Conservation (phyloP, 2,329 filamentous ascomycete genomes). For the Chrysosphaeria jannelii region DNA sequence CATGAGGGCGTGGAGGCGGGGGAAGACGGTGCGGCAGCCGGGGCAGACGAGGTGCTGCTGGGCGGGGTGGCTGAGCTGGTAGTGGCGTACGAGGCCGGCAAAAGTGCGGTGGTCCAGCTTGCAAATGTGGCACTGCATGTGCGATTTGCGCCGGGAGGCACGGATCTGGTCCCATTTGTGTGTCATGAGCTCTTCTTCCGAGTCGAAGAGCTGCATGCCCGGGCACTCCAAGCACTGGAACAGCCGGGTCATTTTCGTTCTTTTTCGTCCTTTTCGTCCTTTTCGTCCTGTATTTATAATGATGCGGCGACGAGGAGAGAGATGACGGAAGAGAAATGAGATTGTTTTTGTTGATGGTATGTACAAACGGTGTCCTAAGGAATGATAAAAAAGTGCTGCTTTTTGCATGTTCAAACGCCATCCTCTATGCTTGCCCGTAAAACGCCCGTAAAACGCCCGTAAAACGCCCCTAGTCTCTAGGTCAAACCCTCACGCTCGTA, state of each 20-base stretch:
- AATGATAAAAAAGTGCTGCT: too few species aligned
- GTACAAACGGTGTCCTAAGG: too few species aligned
- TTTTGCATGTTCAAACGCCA: too few species aligned
- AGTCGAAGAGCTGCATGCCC: conserved; percentile 4
- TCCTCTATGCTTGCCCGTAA: too few species aligned
- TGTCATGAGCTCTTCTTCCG: conserved; percentile 5
- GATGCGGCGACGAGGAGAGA: too few species aligned
- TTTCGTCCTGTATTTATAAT: conserved; percentile 12
- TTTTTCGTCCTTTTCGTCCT: background rate
- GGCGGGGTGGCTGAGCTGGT: conserved; percentile 11
- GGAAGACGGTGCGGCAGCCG: conserved; percentile 13
- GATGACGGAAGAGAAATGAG: too few species aligned
- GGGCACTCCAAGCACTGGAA: conserved; percentile 5
- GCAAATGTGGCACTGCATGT: conserved; percentile 12
- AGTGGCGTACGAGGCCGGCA: conserved; percentile 9
- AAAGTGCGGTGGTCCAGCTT: conserved; percentile 10
- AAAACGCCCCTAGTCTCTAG: too few species aligned
- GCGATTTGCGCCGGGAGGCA: conserved; percentile 5
- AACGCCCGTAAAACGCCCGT: too few species aligned
- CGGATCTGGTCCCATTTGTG: conserved; percentile 8
- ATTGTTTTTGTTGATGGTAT: too few species aligned
- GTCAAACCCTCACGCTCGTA: conserved; percentile 26
- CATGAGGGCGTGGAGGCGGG: conserved; percentile 11
- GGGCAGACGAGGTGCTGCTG: conserved; percentile 15
- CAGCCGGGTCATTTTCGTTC: too few species aligned